Base-by-base conservation (phyloP, 164 flowering plant genomes). In the Macadamia tetraphylla region DNA sequence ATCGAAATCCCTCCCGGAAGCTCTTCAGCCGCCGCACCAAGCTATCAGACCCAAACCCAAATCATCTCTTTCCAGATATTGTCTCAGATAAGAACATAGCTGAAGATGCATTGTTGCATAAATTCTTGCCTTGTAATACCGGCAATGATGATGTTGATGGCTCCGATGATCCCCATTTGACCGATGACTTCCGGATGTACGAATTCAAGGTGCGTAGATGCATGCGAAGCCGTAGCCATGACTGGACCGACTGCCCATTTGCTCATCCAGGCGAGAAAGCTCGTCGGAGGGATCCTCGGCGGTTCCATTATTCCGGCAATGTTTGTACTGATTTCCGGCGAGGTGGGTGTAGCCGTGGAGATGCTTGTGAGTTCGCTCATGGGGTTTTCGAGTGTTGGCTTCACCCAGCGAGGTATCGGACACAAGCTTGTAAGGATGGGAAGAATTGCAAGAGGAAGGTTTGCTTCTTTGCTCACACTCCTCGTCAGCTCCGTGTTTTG, bases 231-330 rank as follows among this genome's bases (percentile, higher is more conserved):
- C 85, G 97, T 0, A 84, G 86, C 76, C 98, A 93, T 67, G 98
- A 89, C 77, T 93, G 98, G 98, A 93, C 98, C 0, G 97, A 89
- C 64, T 93, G 98, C 70, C 98, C 98, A 0, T 93, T 89, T 15
- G 92, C 98, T 3, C 98, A 93, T 51, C 97, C 98, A 0, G 97
- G 97, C 15, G 98, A 93, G 71, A 93, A 91, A 77, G 98, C 98
- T 1, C 83, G 92, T 35, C 77, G 98, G 6, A 70, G 97, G 17
- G 97, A 89, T 63, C 98, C 97, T 9, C 74, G 92, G 6, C 62
- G 80, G 71, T 86, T 42, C 58, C 82, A 81, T 59, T 93, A 93
- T 73, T 82, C 88, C 11, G 92, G 89, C 3, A 68, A 80, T 11
- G 83, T 84, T 0, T 93, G 98, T 66, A 67, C 92, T 0, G 98